Percentiles rank a stretch among this genome's conserved stretches.
phyloP scores from a whole-genome alignment of 2,329 filamentous ascomycete genomes.

The Chaetomium globosum region DNA sequence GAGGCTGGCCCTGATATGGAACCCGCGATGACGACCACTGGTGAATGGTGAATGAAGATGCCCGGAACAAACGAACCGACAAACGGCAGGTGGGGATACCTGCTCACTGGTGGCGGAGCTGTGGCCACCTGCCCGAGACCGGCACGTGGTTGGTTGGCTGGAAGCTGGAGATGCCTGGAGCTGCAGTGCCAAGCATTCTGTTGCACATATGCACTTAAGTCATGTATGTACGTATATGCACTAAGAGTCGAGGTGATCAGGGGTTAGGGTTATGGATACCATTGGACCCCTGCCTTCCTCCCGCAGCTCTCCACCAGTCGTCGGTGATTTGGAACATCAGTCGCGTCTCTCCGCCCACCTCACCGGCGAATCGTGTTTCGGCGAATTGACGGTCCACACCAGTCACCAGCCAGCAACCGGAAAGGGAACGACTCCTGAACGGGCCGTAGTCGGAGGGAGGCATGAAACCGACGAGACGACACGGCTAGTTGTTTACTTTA shows the following conservation, averaged over 20 bases:
- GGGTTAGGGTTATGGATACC: slow-evolving; percentile 19
- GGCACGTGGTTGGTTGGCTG: slow-evolving; percentile 21
- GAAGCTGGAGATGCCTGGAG: slow-evolving; percentile 5
- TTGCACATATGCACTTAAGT: too few relatives aligned
- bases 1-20: slow-evolving; percentile 14
- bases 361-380: slow-evolving; percentile 21
- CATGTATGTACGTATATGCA: too few relatives aligned
- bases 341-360: slow-evolving; percentile 26
- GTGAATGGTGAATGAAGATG: slow-evolving; percentile 19
- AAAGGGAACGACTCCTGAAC: neutral
- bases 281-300: neutral
- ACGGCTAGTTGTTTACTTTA: neutral
- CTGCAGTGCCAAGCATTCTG: neutral
- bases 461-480: neutral
- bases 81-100: slow-evolving; percentile 19
- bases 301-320: slow-evolving; percentile 4
- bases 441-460: slow-evolving; percentile 1
- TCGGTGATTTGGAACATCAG: slow-evolving; percentile 18
- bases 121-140: slow-evolving; percentile 17
- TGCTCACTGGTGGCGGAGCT: slow-evolving; percentile 25
- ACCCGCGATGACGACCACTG: slow-evolving; percentile 21
- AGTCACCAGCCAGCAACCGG: neutral
- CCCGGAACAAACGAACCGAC: slow-evolving; percentile 8
- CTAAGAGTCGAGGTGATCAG: neutral
- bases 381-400: slow-evolving; percentile 6